phyloP scores from a whole-genome alignment of 306 rosid species.

The Acacia crassicarpa region DNA sequence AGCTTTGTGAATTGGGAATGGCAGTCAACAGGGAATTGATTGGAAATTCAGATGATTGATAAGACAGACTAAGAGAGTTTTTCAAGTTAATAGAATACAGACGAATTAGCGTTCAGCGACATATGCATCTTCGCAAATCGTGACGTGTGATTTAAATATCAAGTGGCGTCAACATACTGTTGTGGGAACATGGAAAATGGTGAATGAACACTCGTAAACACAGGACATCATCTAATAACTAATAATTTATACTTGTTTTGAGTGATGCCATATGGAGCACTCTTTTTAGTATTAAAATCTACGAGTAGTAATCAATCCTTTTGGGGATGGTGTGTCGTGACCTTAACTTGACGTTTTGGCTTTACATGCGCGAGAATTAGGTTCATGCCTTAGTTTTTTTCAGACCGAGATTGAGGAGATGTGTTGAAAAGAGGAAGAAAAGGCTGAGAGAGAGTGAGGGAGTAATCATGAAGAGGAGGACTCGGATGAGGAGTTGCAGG shows the following conservation, averaged over 20 bases:
- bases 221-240: neutral
- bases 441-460: constrained; percentile 8
- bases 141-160: constrained; percentile 22
- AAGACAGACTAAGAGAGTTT: neutral
- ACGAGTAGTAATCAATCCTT: neutral
- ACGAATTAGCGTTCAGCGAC: constrained; percentile 53
- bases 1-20: constrained; percentile 4
- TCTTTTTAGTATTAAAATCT: neutral
- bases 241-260: neutral
- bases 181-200: neutral
- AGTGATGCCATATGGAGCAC: neutral
- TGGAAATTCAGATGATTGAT: neutral
- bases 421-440: constrained; percentile 13
- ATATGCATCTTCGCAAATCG: constrained; percentile 32
- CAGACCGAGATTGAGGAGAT: neutral
- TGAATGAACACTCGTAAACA: neutral
- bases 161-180: neutral
- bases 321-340: neutral
- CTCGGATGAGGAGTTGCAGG: neutral
- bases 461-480: constrained; percentile 29
- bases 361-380: neutral
- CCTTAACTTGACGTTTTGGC: neutral
- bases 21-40: neutral
- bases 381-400: neutral
- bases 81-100: constrained; percentile 11